phyloP scores from a whole-genome alignment of 148 eudicot genomes.

The Nepenthes gracilis region DNA sequence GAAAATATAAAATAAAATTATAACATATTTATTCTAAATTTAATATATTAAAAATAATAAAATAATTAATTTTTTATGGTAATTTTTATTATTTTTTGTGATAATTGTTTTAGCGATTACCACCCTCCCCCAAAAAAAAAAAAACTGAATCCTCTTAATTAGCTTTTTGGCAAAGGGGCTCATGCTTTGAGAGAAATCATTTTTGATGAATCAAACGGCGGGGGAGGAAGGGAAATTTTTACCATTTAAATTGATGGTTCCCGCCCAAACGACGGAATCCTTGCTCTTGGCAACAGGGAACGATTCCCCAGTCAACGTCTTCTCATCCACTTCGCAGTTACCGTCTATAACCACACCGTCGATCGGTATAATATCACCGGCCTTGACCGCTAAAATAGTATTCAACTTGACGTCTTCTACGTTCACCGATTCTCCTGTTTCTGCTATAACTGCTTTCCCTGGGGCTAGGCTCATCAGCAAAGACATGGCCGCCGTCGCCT shows the following conservation, averaged over 20 bases:
- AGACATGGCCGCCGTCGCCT: constrained; percentile 59
- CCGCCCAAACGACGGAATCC: constrained; percentile 75
- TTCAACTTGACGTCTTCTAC: constrained; percentile 32
- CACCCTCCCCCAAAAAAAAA: too few species aligned
- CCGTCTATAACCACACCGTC: constrained; percentile 60
- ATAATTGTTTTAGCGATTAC: too few species aligned
- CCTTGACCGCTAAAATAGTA: constrained; percentile 44
- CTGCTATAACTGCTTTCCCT: constrained; percentile 43
- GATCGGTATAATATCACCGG: constrained; percentile 53
- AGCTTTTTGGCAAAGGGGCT: too few species aligned
- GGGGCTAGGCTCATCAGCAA: constrained; percentile 52
- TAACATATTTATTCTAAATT: too few species aligned
- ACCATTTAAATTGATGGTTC: constrained; percentile 90
- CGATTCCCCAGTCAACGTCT: constrained; percentile 82
- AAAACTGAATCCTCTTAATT: too few species aligned
- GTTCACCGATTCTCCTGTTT: constrained; percentile 40
- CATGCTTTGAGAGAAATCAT: neutral
- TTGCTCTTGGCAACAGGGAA: constrained; percentile 66
- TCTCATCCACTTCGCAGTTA: constrained; percentile 81
- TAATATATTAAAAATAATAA: too few species aligned
- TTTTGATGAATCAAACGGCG: too few species aligned
- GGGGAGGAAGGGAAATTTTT: constrained; percentile 2
- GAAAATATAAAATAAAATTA: constrained; percentile 1
- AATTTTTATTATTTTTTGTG: too few species aligned
- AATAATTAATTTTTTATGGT: too few species aligned